Evolutionary conservation across 306 rosid genomes (phyloP).

Genomic region (Spatholobus suberectus): DNA sequence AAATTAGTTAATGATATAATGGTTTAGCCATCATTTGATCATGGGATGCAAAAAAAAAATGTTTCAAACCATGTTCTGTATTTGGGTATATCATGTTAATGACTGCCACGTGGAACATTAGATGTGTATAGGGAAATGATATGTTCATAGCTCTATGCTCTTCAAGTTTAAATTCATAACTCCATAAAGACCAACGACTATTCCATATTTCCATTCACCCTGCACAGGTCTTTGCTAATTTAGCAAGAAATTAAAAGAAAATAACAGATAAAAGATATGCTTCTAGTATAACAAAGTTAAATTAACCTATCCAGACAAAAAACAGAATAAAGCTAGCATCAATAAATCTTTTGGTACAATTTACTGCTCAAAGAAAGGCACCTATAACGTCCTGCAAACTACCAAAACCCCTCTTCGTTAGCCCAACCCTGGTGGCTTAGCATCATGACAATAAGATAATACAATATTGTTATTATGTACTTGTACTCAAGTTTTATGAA

Average conservation of each 20-base stretch:
- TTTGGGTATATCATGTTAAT: constrained; percentile 10
- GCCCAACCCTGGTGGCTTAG: not conserved
- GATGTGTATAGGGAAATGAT: not conserved
- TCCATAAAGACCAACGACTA: not conserved
- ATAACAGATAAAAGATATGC: not conserved
- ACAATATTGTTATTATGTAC: not conserved
- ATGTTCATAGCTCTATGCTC: not conserved
- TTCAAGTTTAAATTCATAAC: constrained; percentile 10
- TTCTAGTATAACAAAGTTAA: not conserved
- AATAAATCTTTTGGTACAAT: not conserved
- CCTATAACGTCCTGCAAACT: not conserved
- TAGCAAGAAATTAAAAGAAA: not conserved
- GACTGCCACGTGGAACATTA: not conserved
- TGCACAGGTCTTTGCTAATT: not conserved
- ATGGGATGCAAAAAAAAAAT: not conserved
- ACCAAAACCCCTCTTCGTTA: not conserved
- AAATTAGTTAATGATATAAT: constrained; percentile 27
- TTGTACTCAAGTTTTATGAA: not conserved
- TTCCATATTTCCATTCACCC: not conserved
- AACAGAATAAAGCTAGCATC: not conserved
- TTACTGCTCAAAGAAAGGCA: not conserved
- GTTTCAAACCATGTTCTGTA: not conserved
- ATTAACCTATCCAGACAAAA: not conserved
- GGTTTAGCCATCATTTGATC: constrained; percentile 19
- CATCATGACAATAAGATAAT: not conserved